Base-by-base conservation (phyloP, 176 grass and related monocot species). In the Carex cristatella region DNA sequence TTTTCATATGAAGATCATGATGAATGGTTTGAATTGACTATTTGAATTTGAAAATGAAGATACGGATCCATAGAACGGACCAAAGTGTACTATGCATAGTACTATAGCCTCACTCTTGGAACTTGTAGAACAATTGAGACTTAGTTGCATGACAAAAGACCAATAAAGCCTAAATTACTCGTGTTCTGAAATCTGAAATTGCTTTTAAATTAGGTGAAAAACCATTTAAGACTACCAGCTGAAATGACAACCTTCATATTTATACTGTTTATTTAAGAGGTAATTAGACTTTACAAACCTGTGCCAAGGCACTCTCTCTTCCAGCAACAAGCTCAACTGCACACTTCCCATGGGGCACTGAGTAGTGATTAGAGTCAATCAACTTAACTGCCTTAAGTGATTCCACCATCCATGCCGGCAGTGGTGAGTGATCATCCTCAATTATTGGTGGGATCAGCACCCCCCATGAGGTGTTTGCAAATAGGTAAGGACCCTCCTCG, bases 351-450 rank as follows among this genome's bases (percentile, higher is more conserved):
- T 85, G 87, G 23, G 93, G 95, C 51, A 98, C 91, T 14, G 81
- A 67, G 91, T 89, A 98, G 91, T 98, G 93, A n/a, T 85, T 90
- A 8, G 93, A 80, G 86, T 95, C 95, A 3, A 98, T 72, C 88
- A 90, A 98, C 86, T 98, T 93, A 58, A 93, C 95, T 83, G 93
- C 89, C 89, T 94, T 98, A 81, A 90, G 87, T 0, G 94, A 97
- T 40, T 87, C 88, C 86, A 94, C 89, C 92, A 88, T 91, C 94
- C 94, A 97, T 0, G 79, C 87, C 0, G 94, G 94, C 0, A 97
- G 79, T 64, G 94, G 92, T 8, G 94, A 94, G 92, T 97, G 90
- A 86, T 92, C 92, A 85, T 97, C 94, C 79, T 93, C 90, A 65
- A 94, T 93, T 85, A 92, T 94, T 1, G 94, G 94, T 35, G 94